phyloP scores from a whole-genome alignment of 1,139 yeast species.

The Nakaseomyces kungkrabaensis region DNA sequence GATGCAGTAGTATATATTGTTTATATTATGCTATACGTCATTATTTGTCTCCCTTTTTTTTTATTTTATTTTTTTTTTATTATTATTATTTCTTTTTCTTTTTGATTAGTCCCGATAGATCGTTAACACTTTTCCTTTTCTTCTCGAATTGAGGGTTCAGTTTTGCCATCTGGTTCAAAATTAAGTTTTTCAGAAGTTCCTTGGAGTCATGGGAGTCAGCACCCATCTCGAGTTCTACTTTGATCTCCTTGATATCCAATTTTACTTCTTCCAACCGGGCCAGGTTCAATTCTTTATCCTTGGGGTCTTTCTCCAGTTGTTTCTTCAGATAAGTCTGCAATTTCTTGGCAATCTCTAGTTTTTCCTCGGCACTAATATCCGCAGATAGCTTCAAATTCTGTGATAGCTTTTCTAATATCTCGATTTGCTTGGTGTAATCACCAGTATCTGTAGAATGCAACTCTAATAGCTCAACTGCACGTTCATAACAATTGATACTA shows the following conservation, averaged over 20 bases:
- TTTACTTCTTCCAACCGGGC: slow-evolving; percentile 3
- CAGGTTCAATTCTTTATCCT: neutral
- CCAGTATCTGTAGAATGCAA: neutral
- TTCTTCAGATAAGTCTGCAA: slow-evolving; percentile 25
- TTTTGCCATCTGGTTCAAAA: slow-evolving; percentile 35
- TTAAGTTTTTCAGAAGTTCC: slow-evolving; percentile 10
- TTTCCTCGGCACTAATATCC: neutral
- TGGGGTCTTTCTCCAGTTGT: slow-evolving; percentile 33
- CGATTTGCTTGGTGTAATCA: neutral
- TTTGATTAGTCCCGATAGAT: slow-evolving; percentile 46
- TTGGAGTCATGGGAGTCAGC: neutral
- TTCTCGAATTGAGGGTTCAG: slow-evolving; percentile 11
- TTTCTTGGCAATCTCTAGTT: neutral
- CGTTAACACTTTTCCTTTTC: slow-evolving; percentile 36
- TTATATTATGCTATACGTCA: neutral
- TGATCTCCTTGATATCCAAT: slow-evolving; percentile 2
- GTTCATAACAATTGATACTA: slow-evolving; percentile 32
- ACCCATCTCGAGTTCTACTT: neutral
- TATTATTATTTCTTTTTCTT: slow-evolving; percentile 34
- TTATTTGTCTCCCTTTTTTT: neutral
- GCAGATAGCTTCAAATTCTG: slow-evolving; percentile 2
- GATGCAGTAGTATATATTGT: too few relatives aligned
- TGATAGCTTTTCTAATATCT: neutral
- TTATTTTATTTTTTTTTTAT: neutral
- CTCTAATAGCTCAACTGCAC: neutral